These are phyloP conservation scores for Bruguiera sexangula DNA, from an alignment of 345 rosid species.

Conservation along the genomic window DNA sequence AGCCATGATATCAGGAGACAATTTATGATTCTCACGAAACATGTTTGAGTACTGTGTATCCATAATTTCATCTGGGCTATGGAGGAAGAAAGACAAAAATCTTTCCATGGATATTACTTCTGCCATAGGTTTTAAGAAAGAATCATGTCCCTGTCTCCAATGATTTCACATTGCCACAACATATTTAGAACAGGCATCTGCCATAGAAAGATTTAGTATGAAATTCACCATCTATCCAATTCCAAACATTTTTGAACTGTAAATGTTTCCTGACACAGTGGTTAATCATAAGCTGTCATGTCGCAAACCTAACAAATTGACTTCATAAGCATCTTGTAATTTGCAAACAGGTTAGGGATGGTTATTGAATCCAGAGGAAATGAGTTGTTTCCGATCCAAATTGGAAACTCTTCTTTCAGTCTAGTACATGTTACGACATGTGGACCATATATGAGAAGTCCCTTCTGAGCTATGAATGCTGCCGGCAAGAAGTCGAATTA, in stretches of 20 bases:
- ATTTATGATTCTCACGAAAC: background rate
- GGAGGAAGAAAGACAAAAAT: background rate
- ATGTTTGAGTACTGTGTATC: no score
- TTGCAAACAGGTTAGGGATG: no score
- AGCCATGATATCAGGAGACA: background rate
- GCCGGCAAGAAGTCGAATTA: background rate
- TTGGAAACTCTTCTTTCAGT: background rate
- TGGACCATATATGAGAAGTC: background rate
- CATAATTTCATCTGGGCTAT: background rate
- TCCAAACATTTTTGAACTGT: no score
- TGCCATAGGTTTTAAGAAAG: background rate
- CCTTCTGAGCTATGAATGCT: background rate
- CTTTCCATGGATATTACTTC: background rate
- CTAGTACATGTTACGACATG: background rate
- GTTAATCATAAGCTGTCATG: no score
- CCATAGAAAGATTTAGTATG: background rate
- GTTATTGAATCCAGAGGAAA: no score
- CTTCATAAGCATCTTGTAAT: no score
- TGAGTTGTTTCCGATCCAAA: no score
- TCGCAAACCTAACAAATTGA: no score
- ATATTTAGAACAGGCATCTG: background rate
- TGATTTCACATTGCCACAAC: background rate
- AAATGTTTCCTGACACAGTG: no score
- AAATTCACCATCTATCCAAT: no score
- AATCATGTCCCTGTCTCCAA: background rate